phyloP scores from a whole-genome alignment of 768 basidiomycete species.

The Polyporus arcularius region DNA sequence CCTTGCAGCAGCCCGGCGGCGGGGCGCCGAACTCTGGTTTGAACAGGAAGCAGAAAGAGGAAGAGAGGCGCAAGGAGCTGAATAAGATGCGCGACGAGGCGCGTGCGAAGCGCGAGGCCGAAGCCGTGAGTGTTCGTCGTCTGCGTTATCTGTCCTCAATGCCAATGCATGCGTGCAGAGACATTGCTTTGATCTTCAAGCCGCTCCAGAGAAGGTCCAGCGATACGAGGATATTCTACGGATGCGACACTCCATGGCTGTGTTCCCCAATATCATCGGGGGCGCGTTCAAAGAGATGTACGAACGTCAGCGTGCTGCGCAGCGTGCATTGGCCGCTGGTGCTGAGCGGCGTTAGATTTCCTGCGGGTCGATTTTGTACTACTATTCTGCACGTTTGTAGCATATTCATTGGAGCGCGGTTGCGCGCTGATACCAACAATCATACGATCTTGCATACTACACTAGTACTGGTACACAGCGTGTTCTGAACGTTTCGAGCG shows the following conservation, averaged over 20 bases:
- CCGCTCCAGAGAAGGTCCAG: slow-evolving; percentile 42
- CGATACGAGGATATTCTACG: slow-evolving; percentile 62
- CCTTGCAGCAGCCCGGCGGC: slow-evolving; percentile 22
- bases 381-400: background rate
- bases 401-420: background rate
- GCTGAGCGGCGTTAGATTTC: background rate
- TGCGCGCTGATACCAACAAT: background rate
- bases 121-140: slow-evolving; percentile 46
- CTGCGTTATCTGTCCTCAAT: slow-evolving; percentile 33
- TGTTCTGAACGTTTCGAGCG: background rate
- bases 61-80: slow-evolving; percentile 68
- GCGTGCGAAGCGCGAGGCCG: slow-evolving; percentile 52
- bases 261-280: slow-evolving; percentile 45
- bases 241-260: slow-evolving; percentile 49
- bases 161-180: slow-evolving; percentile 19
- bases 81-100: slow-evolving; percentile 73
- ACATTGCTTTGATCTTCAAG: slow-evolving; percentile 28
- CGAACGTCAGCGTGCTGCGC: slow-evolving; percentile 14
- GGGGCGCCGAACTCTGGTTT: slow-evolving; percentile 28
- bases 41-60: slow-evolving; percentile 62
- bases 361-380: background rate
- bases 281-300: slow-evolving; percentile 27
- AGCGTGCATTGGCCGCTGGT: background rate
- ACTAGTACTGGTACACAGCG: background rate
- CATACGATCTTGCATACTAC: background rate